Conservation (phyloP, 805 yeast genomes). For the Saccharomycopsis sp. region DNA sequence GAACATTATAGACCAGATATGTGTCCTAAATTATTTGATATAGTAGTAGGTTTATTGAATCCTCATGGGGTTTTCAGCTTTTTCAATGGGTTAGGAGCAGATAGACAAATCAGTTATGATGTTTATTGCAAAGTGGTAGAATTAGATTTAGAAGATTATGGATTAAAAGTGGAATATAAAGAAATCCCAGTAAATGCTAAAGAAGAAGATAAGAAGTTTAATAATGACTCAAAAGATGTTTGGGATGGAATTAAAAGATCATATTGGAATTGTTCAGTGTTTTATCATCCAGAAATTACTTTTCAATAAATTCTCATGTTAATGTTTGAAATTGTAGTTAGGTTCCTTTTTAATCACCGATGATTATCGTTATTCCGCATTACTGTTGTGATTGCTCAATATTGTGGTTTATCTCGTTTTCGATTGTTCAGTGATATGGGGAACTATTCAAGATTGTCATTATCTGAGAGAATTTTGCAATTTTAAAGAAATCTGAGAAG, state of each 20-base stretch:
- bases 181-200: constrained; percentile 29
- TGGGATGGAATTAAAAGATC: constrained; percentile 56
- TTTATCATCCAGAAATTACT: constrained; percentile 54
- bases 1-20: constrained; percentile 78
- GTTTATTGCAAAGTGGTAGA: constrained; percentile 79
- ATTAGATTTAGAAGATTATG: constrained; percentile 70
- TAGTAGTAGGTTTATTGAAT: constrained; percentile 69
- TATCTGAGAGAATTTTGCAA: too few relatives aligned
- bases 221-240: constrained; percentile 25
- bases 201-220: constrained; percentile 29
- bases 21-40: constrained; percentile 67
- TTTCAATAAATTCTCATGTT: constrained; percentile 27
- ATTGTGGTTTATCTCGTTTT: too few relatives aligned
- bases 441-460: too few relatives aligned
- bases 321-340: too few relatives aligned
- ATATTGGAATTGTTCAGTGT: constrained; percentile 60
- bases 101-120: constrained; percentile 62
- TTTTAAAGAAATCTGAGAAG: too few relatives aligned
- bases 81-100: constrained; percentile 87
- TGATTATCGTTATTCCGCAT: too few relatives aligned
- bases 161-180: constrained; percentile 51
- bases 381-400: too few relatives aligned
- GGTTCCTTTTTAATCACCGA: too few relatives aligned
- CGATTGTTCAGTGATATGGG: too few relatives aligned
- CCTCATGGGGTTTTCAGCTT: constrained; percentile 82